Base-by-base conservation (phyloP, 2,329 filamentous ascomycete species). In the Scortechinia acanthostroma region DNA sequence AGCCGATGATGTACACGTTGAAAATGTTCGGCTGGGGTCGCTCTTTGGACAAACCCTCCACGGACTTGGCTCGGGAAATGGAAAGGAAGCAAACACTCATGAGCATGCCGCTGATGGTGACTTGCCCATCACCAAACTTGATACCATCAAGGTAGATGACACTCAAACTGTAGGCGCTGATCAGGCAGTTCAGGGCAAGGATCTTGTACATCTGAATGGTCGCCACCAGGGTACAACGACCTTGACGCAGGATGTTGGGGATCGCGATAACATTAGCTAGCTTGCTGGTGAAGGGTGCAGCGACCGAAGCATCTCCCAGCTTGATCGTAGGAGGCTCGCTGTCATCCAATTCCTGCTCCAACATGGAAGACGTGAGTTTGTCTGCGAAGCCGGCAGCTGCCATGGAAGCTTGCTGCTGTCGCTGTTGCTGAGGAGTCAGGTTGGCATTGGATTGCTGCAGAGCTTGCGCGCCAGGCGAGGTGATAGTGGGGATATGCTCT, bases 141-240 rank as follows among this genome's bases (percentile, higher is more conserved):
- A 98, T 98, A 51, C 93, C 93, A 57, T 97, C 91, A 1, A 98
- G 79, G 59, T 98, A 98, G 47, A 98, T 75, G 16, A 98, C 93
- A 63, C 88, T 94, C 60, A 98, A 69, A 64, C 89, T 95, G 79
- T 98, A 98, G 28, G 93, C 93, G 55, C 88, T 95, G 61, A 98
- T 98, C 55, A 98, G 74, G 62, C 93, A 98, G 73, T 98, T 98
- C 48, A 98, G 73, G 4, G 93, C 93, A 44, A 98, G 79, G 56
- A 98, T 98, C 77, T 96, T 98, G 81, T 98, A 98, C 91, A 98
- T 98, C 72, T 98, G 93, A 52, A 98, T 97, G 0, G 93, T 98
- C 22, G 93, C 93, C 45, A 98, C 93, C 17, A 98, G 80, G 4
- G 93, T 98, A 71, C 93, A 98, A 50, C 93, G 87, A 47, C 93